Evolutionary conservation across 139 green algal genomes (phyloP), one percentile per base, ranked within the genome.

Genomic region (Micractinium conductrix): DNA sequence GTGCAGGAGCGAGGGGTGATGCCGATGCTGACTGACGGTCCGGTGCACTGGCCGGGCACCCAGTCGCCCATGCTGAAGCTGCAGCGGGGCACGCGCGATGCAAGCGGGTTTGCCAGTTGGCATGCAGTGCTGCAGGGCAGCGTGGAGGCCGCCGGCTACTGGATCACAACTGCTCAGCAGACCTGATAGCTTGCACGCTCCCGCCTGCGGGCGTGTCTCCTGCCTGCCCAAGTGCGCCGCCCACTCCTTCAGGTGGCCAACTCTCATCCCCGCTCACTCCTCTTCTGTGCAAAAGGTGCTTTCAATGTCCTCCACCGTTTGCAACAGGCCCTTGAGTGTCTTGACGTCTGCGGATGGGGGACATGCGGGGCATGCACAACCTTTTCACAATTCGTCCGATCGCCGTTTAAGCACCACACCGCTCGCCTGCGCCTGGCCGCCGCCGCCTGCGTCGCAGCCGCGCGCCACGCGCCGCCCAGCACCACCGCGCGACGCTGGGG

Each of bases 1-100:
- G 69, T 33, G 58, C 85, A 89, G 8, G 35, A n/a, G 43, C 84
- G 76, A n/a, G 85, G 85, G 6, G 35, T 28, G 48, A 83, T 63
- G 28, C 21, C 37, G 30, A 89, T 80, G 35, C 26, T 73, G 24
- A 89, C 42, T 2, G 50, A 50, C 26, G 85, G 85, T 7, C 85
- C 85, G n/a, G 33, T 48, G 72, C 85, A 89, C 22, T 30, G 42
- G 37, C 67, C 78, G 37, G 43, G 71, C 48, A 82, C 55, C 28
- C 58, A 42, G 28, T 44, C 1, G 62, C 55, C 45, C 28, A 19
- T 10, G 30, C 19, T 33, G 55, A 81, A 85, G 2, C 79, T 85
- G 62, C 74, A 71, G 33, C 9, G 33, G 16, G 12, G 17, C 8
- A 44, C 38, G 19, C 7, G 69, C 7, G 30, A 8, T 2, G 7